Conservation (phyloP, 371 early-diverging fungal genomes). For the Apophysomyces ossiformis region DNA sequence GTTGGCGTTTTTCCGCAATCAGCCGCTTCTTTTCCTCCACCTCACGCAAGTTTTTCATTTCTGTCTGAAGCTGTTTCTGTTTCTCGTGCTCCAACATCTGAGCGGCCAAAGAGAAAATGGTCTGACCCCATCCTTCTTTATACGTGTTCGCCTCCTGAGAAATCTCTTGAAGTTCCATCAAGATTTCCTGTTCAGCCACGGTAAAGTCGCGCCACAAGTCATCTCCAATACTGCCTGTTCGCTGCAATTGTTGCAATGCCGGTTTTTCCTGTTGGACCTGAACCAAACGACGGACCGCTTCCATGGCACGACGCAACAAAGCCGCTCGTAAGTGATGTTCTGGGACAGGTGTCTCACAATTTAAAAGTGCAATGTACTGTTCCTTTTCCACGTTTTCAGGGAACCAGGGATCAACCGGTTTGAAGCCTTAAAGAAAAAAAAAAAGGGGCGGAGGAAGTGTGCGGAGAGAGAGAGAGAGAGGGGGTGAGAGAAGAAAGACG, state of each 20-base stretch:
- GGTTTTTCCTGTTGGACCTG: slow-evolving; percentile 86
- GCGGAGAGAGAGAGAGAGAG: not conserved
- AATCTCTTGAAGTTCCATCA: slow-evolving; percentile 82
- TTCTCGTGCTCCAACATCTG: slow-evolving; percentile 74
- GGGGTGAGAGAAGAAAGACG: not conserved
- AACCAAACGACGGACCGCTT: slow-evolving; percentile 76
- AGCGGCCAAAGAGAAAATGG: slow-evolving; percentile 83
- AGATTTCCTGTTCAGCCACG: slow-evolving; percentile 83
- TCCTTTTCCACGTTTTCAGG: slow-evolving; percentile 68
- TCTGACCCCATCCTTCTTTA: slow-evolving; percentile 85
- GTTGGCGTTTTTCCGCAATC: slow-evolving; percentile 17
- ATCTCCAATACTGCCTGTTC: slow-evolving; percentile 87
- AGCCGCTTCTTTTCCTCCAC: slow-evolving; percentile 44
- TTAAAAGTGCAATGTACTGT: slow-evolving; percentile 72
- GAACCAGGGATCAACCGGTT: slow-evolving; percentile 73
- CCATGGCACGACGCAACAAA: slow-evolving; percentile 85
- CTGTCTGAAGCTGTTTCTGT: slow-evolving; percentile 51
- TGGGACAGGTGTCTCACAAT: slow-evolving; percentile 62
- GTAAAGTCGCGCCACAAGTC: slow-evolving; percentile 84
- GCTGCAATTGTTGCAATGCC: slow-evolving; percentile 77
- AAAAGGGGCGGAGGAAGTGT: no score
- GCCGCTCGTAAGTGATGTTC: slow-evolving; percentile 75
- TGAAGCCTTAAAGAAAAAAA: slow-evolving; percentile 11
- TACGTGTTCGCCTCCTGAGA: slow-evolving; percentile 82
- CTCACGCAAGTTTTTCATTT: slow-evolving; percentile 51